phyloP scores from a whole-genome alignment of 2,329 filamentous ascomycete species.

The Hysterium pulicare region DNA sequence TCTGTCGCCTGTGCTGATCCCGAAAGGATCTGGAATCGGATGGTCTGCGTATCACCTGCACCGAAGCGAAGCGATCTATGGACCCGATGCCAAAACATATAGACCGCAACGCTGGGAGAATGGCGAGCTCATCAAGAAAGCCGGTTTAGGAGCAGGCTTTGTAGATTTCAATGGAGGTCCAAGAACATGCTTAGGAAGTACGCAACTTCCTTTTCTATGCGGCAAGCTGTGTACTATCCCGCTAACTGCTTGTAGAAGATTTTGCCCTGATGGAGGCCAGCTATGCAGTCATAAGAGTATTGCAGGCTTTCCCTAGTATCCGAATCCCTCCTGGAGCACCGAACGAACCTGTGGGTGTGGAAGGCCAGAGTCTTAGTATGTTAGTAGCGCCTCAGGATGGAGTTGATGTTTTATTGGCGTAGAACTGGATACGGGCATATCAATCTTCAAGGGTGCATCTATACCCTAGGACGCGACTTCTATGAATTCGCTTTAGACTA shows the following conservation, averaged over 20 bases:
- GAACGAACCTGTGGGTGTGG: background rate
- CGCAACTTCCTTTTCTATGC: background rate
- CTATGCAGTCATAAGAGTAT: background rate
- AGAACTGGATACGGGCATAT: too few species aligned
- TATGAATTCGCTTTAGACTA: too few species aligned
- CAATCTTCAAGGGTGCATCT: too few species aligned
- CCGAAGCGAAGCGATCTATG: slow-evolving; percentile 17
- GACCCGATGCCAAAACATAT: slow-evolving; percentile 18
- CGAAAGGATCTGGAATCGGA: slow-evolving; percentile 13
- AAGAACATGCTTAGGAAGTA: background rate
- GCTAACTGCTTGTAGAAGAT: background rate
- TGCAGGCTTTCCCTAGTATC: background rate
- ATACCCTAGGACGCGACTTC: too few species aligned
- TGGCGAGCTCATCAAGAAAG: slow-evolving; percentile 1
- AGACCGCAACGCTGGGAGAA: slow-evolving; percentile 19
- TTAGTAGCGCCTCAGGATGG: background rate
- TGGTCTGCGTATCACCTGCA: slow-evolving; percentile 15
- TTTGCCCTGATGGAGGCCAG: slow-evolving; percentile 1
- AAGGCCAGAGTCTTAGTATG: slow-evolving; percentile 1
- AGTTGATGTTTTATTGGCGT: background rate
- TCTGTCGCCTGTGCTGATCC: slow-evolving; percentile 13
- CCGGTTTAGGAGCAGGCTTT: slow-evolving; percentile 7
- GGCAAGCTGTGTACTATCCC: background rate
- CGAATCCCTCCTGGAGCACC: background rate
- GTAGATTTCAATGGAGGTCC: slow-evolving; percentile 4